phyloP scores from a whole-genome alignment of 345 rosid species.

The Aquilaria yunnanensis region DNA sequence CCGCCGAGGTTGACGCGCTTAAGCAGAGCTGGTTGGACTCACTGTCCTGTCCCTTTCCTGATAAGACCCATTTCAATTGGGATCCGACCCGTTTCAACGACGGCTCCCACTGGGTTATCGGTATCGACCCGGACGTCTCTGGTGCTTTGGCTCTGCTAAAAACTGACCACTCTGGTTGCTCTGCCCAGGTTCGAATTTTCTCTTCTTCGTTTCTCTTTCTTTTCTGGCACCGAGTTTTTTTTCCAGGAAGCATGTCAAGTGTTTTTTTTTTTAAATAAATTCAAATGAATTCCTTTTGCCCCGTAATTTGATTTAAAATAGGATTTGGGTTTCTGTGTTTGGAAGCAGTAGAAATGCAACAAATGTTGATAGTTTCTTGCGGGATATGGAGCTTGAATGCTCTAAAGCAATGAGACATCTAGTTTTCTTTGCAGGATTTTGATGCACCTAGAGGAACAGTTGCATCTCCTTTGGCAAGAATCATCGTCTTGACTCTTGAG shows the following conservation, averaged over 20 bases:
- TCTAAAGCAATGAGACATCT: too few relatives aligned
- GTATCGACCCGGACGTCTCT: slow-evolving; percentile 79
- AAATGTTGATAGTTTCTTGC: too few relatives aligned
- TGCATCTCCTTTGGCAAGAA: too few relatives aligned
- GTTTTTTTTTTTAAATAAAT: too few relatives aligned
- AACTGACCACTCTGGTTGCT: slow-evolving; percentile 34
- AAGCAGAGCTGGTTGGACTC: slow-evolving; percentile 64
- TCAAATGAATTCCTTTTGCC: slow-evolving; percentile 6
- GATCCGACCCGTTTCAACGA: slow-evolving; percentile 14
- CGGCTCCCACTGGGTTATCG: slow-evolving; percentile 53
- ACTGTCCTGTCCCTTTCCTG: slow-evolving; percentile 33
- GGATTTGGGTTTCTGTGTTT: neutral
- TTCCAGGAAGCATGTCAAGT: neutral
- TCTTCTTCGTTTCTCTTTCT: neutral
- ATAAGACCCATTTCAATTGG: neutral
- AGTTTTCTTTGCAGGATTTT: too few relatives aligned
- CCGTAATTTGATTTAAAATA: neutral
- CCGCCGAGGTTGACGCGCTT: slow-evolving; percentile 27
- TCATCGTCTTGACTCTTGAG: too few relatives aligned
- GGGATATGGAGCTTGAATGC: too few relatives aligned
- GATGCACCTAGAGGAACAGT: too few relatives aligned
- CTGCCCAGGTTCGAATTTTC: slow-evolving; percentile 47
- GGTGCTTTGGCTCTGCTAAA: slow-evolving; percentile 76
- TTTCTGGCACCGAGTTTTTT: neutral
- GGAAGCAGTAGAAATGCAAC: too few relatives aligned